These are phyloP conservation scores for Entomortierella chlamydospora DNA, from an alignment of 192 early-diverging fungal genomes.

Conservation along the genomic window DNA sequence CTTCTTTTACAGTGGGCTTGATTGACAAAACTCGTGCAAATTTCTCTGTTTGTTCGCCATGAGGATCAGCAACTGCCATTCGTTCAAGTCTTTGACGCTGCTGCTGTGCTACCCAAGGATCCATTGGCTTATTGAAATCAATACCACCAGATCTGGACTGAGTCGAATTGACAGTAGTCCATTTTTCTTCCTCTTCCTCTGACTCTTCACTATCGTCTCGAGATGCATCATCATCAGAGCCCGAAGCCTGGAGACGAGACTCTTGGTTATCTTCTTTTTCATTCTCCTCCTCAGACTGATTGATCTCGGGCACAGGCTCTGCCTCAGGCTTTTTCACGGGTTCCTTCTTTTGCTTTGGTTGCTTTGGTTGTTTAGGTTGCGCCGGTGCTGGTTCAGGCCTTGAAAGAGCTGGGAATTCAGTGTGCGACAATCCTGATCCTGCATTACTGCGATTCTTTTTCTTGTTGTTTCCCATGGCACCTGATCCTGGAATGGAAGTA, in stretches of 20 bases:
- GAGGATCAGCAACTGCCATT: slow-evolving; percentile 39
- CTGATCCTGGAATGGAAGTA: slow-evolving; percentile 48
- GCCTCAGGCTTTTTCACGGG: slow-evolving; percentile 13
- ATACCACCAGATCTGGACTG: slow-evolving; percentile 39
- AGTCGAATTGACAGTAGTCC: slow-evolving; percentile 39
- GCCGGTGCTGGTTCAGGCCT: slow-evolving; percentile 20
- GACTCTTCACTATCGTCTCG: too few species aligned
- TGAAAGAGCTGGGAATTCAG: slow-evolving; percentile 45
- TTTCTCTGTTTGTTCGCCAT: slow-evolving; percentile 36
- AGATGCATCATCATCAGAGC: not conserved
- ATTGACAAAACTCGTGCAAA: slow-evolving; percentile 50
- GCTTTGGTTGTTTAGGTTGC: slow-evolving; percentile 37
- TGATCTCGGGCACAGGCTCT: slow-evolving; percentile 14
- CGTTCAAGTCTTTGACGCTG: slow-evolving; percentile 32
- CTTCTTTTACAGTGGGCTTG: slow-evolving; percentile 46
- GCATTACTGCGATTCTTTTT: slow-evolving; percentile 42
- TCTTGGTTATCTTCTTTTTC: slow-evolving; percentile 11
- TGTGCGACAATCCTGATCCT: slow-evolving; percentile 33
- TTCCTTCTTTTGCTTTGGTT: slow-evolving; percentile 29
- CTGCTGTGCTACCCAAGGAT: slow-evolving; percentile 52
- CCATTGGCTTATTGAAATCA: slow-evolving; percentile 52
- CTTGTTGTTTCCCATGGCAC: slow-evolving; percentile 48
- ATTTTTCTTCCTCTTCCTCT: slow-evolving; percentile 45
- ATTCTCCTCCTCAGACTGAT: slow-evolving; percentile 13
- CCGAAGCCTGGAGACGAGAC: not conserved